phyloP scores from a whole-genome alignment of 192 early-diverging fungal species.

The Backusella psychrophila region DNA sequence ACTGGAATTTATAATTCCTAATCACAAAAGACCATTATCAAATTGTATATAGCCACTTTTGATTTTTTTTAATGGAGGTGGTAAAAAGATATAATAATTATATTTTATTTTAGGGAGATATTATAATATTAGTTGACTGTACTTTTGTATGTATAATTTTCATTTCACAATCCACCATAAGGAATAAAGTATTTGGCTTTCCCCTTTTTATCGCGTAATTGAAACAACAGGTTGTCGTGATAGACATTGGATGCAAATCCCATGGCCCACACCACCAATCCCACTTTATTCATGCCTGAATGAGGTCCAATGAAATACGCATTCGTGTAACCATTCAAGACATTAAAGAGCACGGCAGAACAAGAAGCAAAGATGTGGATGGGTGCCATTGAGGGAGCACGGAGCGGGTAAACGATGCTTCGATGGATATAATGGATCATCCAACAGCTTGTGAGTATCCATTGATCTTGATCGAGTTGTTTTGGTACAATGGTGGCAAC shows the following conservation, averaged over 20 bases:
- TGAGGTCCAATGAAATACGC: slow-evolving; percentile 17
- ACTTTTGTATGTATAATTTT: neutral
- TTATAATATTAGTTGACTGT: neutral
- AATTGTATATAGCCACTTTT: too few species aligned
- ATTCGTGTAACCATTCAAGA: slow-evolving; percentile 37
- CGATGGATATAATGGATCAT: slow-evolving; percentile 37
- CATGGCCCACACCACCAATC: slow-evolving; percentile 10
- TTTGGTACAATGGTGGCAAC: neutral
- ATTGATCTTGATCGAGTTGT: slow-evolving; percentile 1
- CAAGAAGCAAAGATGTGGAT: slow-evolving; percentile 24
- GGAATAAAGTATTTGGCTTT: slow-evolving; percentile 27
- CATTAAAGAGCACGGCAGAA: slow-evolving; percentile 24
- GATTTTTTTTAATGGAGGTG: too few species aligned
- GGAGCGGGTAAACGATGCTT: slow-evolving; percentile 21
- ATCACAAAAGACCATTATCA: too few species aligned
- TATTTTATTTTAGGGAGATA: neutral
- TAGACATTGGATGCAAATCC: slow-evolving; percentile 36
- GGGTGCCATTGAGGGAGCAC: slow-evolving; percentile 29
- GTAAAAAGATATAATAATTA: too few species aligned
- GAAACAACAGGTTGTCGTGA: slow-evolving; percentile 38
- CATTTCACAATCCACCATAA: slow-evolving; percentile 27
- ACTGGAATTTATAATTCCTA: too few species aligned
- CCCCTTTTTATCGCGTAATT: slow-evolving; percentile 13
- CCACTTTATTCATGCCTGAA: neutral
- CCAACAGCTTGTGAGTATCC: slow-evolving; percentile 22